Percentiles rank a stretch among this genome's conserved stretches.
phyloP scores from a whole-genome alignment of 2,329 filamentous ascomycete genomes.

The Phialophora tarda region DNA sequence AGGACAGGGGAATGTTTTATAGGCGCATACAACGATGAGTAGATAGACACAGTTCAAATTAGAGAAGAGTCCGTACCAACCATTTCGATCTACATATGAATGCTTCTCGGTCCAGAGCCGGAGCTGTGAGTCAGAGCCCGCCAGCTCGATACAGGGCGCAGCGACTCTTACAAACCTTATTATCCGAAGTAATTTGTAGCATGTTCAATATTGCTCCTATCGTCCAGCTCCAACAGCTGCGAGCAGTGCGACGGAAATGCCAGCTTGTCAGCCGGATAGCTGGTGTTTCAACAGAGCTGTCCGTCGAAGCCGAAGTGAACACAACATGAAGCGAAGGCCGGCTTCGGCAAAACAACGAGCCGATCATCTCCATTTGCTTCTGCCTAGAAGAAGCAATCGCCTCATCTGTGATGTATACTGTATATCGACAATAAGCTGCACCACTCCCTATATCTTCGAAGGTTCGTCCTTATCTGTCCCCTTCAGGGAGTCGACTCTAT shows the following conservation, averaged over 20 bases:
- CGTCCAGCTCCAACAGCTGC: background rate
- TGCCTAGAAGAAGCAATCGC: background rate
- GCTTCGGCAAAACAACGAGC: background rate
- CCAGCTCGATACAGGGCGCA: background rate
- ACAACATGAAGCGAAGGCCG: background rate
- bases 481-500: conserved; percentile 27
- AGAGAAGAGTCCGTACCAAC: background rate
- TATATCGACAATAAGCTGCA: background rate
- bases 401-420: background rate
- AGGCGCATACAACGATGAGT: background rate
- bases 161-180: background rate
- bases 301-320: background rate
- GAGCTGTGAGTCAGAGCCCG: background rate
- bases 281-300: background rate
- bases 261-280: background rate
- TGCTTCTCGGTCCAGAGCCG: background rate
- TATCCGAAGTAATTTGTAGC: background rate
- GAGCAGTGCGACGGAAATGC: background rate
- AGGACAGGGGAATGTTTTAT: background rate
- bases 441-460: background rate
- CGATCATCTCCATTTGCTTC: background rate
- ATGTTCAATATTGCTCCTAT: background rate
- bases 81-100: background rate
- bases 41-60: background rate
- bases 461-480: conserved; percentile 31